Evolutionary conservation across 129 eudicot genomes (phyloP).

Genomic region (Centaurea solstitialis): DNA sequence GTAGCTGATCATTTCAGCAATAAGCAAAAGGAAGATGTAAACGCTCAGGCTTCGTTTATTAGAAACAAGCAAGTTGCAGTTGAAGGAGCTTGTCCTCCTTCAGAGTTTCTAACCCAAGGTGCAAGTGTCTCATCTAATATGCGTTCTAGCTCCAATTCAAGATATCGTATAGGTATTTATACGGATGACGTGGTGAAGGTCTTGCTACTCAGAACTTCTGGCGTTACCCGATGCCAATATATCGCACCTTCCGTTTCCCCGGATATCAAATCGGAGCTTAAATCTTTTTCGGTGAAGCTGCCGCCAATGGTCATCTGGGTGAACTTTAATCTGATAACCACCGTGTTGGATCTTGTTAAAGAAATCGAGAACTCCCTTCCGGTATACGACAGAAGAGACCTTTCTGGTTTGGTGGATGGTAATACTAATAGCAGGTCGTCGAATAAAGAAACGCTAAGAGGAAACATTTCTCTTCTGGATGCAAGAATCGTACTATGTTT

Average conservation of each 20-base stretch:
- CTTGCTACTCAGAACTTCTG: conserved; percentile 56
- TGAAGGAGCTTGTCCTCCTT: conserved; percentile 49
- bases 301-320: conserved; percentile 79
- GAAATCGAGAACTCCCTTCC: conserved; percentile 36
- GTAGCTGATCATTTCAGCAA: conserved; percentile 61
- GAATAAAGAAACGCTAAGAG: conserved; percentile 41
- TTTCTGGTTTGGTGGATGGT: not conserved
- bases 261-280: conserved; percentile 32
- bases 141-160: conserved; percentile 19
- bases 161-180: conserved; percentile 31
- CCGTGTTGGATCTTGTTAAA: conserved; percentile 40
- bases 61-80: conserved; percentile 65
- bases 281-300: conserved; percentile 64
- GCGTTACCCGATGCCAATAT: conserved; percentile 44
- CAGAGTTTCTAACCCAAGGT: conserved; percentile 17
- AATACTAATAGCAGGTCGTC: too few relatives aligned
- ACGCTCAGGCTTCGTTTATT: conserved; percentile 36
- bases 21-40: conserved; percentile 14
- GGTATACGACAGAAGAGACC: conserved; percentile 15
- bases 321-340: conserved; percentile 50
- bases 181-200: conserved; percentile 54
- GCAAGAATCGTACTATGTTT: conserved; percentile 80
- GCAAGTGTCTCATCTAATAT: conserved; percentile 21
- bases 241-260: conserved; percentile 41
- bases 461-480: conserved; percentile 58